A percentile compares a stretch with the other conserved stretches of the same genome.
These are phyloP conservation scores for Lecanicillium sp. DNA, from an alignment of 2,329 filamentous ascomycete species.

Conservation along the genomic window DNA sequence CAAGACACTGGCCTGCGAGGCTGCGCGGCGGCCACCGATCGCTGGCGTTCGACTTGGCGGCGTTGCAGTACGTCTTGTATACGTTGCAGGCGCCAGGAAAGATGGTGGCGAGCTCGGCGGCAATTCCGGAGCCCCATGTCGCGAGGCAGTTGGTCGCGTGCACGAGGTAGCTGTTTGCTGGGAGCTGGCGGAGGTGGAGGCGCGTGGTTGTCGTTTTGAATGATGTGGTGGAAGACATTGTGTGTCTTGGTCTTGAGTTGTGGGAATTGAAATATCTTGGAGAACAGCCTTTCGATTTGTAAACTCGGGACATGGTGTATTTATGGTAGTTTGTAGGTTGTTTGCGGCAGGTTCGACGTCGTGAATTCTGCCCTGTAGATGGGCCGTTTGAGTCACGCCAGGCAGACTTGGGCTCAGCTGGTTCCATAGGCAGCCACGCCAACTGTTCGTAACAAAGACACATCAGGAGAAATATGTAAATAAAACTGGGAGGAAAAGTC, in stretches of 20 bases:
- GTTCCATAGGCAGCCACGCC: too few species aligned
- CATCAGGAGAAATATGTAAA: too few species aligned
- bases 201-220: not conserved
- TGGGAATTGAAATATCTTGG: not conserved
- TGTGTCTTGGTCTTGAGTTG: not conserved
- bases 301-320: not conserved
- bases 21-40: slow-evolving; percentile 16
- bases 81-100: slow-evolving; percentile 22
- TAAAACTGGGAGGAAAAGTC: too few species aligned
- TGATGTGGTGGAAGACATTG: not conserved
- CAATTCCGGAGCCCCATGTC: slow-evolving; percentile 26
- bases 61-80: slow-evolving; percentile 22
- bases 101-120: slow-evolving; percentile 21
- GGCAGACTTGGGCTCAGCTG: too few species aligned
- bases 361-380: too few species aligned
- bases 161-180: slow-evolving; percentile 20
- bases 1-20: slow-evolving; percentile 22
- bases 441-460: too few species aligned
- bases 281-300: not conserved
- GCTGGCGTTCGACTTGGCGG: slow-evolving; percentile 14
- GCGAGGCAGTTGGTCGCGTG: slow-evolving; percentile 28
- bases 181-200: not conserved
- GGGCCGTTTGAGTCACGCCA: too few species aligned
- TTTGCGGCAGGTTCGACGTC: too few species aligned
- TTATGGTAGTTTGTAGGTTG: not conserved